Conservation (phyloP, 2,329 filamentous ascomycete species). For the Xylariales sp. region DNA sequence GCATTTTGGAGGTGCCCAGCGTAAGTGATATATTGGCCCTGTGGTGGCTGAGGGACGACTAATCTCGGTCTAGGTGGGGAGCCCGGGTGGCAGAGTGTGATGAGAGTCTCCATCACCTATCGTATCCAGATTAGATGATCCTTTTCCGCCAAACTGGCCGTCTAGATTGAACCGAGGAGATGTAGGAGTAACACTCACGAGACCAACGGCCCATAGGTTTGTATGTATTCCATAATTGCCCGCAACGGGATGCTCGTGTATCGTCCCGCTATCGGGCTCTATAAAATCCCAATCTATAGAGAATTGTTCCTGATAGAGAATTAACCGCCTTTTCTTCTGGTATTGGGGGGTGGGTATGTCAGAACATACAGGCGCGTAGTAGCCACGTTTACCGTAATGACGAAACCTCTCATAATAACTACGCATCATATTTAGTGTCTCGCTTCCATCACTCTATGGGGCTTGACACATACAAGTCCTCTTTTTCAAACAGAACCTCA, state of each 20-base stretch:
- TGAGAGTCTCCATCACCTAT: constrained; percentile 36
- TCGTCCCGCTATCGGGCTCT: background rate
- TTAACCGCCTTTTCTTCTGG: background rate
- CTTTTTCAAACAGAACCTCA: background rate
- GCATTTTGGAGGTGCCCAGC: constrained; percentile 21
- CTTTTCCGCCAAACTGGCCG: background rate
- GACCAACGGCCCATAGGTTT: constrained; percentile 38
- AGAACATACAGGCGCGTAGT: constrained; percentile 35
- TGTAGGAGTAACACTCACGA: constrained; percentile 21
- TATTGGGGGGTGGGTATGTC: background rate
- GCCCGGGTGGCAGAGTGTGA: constrained; percentile 32
- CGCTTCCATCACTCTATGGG: background rate
- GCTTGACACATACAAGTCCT: constrained; percentile 15
- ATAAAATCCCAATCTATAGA: constrained; percentile 39
- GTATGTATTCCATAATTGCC: constrained; percentile 39
- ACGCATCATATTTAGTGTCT: background rate
- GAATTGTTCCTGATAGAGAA: constrained; percentile 38
- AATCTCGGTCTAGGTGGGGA: constrained; percentile 22
- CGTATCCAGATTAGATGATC: background rate
- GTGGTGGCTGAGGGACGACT: background rate
- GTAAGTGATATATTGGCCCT: constrained; percentile 28
- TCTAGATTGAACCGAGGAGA: too few relatives aligned
- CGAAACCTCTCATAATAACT: constrained; percentile 38
- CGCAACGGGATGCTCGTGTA: constrained; percentile 23
- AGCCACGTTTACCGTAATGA: constrained; percentile 26